Evolutionary conservation across 169 alveolate species (phyloP).

Genomic region (Eimeria brunetti): DNA sequence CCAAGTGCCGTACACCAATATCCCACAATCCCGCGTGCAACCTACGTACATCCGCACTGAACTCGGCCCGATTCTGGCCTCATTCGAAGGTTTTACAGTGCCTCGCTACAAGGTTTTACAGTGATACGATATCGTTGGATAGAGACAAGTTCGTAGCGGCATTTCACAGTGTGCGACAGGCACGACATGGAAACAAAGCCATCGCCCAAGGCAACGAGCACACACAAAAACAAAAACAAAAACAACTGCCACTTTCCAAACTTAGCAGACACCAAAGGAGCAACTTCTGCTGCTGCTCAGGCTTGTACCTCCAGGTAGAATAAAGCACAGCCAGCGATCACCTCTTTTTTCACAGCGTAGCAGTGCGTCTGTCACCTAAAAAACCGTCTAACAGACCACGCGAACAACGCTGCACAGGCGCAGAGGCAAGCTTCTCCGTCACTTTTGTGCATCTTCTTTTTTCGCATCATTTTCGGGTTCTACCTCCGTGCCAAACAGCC

Average conservation of each 20-base stretch:
- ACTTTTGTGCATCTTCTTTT: neutral
- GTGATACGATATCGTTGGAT: neutral
- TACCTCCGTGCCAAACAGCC: constrained; percentile 52
- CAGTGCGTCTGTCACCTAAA: constrained; percentile 9
- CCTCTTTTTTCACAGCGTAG: neutral
- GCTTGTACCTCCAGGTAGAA: neutral
- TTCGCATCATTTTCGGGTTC: neutral
- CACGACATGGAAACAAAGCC: neutral
- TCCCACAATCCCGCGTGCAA: neutral
- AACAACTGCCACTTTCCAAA: neutral
- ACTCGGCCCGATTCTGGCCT: neutral
- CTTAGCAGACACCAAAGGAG: neutral
- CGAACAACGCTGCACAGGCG: neutral
- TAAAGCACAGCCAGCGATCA: neutral
- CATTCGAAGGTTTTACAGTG: neutral
- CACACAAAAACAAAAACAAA: neutral
- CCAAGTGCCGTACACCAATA: neutral
- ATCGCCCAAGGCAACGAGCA: neutral
- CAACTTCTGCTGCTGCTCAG: neutral
- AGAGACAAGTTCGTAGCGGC: neutral
- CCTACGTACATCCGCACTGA: neutral
- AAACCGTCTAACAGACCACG: neutral
- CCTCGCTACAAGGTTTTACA: neutral
- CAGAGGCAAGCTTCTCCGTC: neutral
- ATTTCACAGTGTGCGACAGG: neutral